A percentile compares a stretch with the other conserved stretches of the same genome.
Evolutionary conservation across 2,329 filamentous ascomycete genomes (phyloP).

Genomic region (Paramyrothecium sp.): DNA sequence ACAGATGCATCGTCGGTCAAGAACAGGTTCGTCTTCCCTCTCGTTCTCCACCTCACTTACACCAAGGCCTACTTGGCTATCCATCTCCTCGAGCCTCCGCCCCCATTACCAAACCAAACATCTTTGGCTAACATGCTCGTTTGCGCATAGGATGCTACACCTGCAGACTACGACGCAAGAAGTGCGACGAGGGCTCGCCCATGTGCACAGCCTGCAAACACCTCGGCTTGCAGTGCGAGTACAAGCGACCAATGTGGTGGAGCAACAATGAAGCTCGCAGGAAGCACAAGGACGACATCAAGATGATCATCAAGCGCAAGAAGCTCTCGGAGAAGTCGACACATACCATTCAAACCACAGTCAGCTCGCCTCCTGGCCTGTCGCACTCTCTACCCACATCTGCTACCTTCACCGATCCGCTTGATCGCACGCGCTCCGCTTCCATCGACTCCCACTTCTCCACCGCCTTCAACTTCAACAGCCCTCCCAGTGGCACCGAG

Average conservation of each 20-base stretch:
- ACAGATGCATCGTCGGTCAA: constrained; percentile 91
- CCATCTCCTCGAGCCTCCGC: constrained; percentile 10
- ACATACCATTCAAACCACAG: constrained; percentile 51
- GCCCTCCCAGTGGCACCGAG: constrained; percentile 49
- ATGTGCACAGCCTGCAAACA: constrained; percentile 66
- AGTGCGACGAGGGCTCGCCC: constrained; percentile 65
- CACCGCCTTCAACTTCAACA: constrained; percentile 71
- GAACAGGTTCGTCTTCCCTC: constrained; percentile 73
- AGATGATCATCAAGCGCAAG: constrained; percentile 95
- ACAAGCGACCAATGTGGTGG: constrained; percentile 98
- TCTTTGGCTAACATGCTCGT: constrained; percentile 1
- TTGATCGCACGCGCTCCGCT: constrained; percentile 70
- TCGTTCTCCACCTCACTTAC: constrained; percentile 23
- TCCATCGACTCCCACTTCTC: constrained; percentile 81
- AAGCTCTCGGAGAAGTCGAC: constrained; percentile 87
- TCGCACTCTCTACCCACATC: constrained; percentile 81
- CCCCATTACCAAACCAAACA: constrained; percentile 25
- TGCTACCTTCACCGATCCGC: constrained; percentile 73
- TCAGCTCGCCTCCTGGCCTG: constrained; percentile 71
- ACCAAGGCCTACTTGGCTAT: constrained; percentile 13
- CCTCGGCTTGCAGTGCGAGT: constrained; percentile 87
- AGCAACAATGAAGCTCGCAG: constrained; percentile 84
- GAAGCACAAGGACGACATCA: constrained; percentile 91
- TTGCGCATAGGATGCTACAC: constrained; percentile 61
- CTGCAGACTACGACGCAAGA: constrained; percentile 65